Evolutionary conservation across 129 eudicot genomes (phyloP), one percentile per base, ranked within the genome.

Genomic region (Pseudognaphalium luteoalbum): DNA sequence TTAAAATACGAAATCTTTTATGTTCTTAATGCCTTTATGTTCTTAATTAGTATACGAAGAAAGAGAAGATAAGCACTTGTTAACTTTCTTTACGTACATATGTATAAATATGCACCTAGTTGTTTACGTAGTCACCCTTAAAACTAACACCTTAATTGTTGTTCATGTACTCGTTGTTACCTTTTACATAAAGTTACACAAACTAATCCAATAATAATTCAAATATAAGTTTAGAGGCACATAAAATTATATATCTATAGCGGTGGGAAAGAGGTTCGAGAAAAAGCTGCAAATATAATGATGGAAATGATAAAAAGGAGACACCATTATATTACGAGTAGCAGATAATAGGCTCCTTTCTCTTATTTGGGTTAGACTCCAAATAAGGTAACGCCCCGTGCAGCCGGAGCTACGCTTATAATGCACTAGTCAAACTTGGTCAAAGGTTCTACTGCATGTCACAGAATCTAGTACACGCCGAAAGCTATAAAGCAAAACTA

Each of bases 311-410:
- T 77, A 67, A 47, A 37, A 68, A 77, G 32, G 81, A 41, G 60
- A 69, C 70, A 77, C 62, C 75, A 77, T 77, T 76, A 76, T 76
- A 66, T 54, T 2, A 9, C n/a, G 28, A 25, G 28, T 25, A 25
- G 28, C 28, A 25, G 28, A 25, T 25, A 25, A 25, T 25, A 25
- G 28, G 28, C 28, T 0, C 28, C 28, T 25, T 74, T 69, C 63
- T 69, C 52, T 69, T 59, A 69, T 77, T 77, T 69, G 75, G 33
- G 81, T 69, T 68, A 77, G 81, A 59, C n/a, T 58, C 81, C 81
- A 68, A 41, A 69, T 59, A 69, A 77, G 81, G 81, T 28, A 77
- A 68, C 61, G 47, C 70, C 70, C 63, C 81, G 75, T 77, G 81
- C 69, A 56, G 8, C 20, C 58, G 41, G 62, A 77, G 19, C 28